Base-by-base conservation (phyloP, 139 green algal species). In the Monoraphidium neglectum region DNA sequence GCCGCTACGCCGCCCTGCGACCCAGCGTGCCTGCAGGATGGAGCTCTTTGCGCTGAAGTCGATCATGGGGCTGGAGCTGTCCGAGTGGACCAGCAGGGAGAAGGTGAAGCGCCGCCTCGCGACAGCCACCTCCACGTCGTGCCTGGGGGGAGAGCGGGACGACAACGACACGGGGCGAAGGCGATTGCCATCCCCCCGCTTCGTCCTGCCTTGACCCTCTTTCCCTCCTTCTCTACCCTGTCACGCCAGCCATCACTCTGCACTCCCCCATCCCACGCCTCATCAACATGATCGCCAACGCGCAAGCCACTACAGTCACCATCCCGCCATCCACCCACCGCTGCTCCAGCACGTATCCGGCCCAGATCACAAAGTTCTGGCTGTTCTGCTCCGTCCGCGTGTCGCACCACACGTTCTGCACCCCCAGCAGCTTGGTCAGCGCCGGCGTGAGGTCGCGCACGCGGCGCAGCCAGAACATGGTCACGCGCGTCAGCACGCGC, bases 351-450 rank as follows among this genome's bases (percentile, higher is more conserved):
- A 97, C 81, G 59, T 86, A 88, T 2, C 91, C 91, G 10, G 88
- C 90, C 93, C 93, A 97, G 43, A 97, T 83, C 62, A 97, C 92
- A 90, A 97, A 97, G 53, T 91, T 87, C 86, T 97, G 88, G n/a
- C 70, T 86, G 65, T 85, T 88, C 66, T 89, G 72, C 66, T 91
- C 86, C 21, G 79, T 89, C 60, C 84, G 72, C 1, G 89, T 90
- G 76, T 97, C 90, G 69, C 89, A 95, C 89, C 90, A 95, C 70
- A 97, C 93, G 49, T 89, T 85, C 72, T 90, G 75, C 68, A 96
- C 88, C 12, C 90, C 88, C 77, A 97, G 87, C 74, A 95, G 79
- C 23, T 85, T 33, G 30, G 80, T 78, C 60, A 96, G 77, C 21
- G 87, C 81, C 1, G 77, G 68, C 36, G 85, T 83, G 37, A 95